Evolutionary conservation across 1,284 basidiomycete genomes (phyloP).

Genomic region (Termitomyces sp.): DNA sequence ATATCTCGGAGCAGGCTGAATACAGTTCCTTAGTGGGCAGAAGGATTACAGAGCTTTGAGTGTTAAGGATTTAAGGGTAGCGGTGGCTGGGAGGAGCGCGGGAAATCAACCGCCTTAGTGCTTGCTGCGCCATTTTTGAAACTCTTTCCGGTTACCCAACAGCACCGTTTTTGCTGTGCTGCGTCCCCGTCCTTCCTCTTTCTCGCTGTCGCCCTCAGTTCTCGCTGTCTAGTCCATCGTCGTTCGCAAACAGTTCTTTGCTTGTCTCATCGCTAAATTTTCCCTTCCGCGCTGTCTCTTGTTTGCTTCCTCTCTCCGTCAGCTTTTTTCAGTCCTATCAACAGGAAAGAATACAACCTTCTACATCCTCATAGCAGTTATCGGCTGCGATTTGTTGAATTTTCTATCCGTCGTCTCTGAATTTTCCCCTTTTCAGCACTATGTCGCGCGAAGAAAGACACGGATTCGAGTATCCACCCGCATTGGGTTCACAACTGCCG

Average conservation of each 20-base stretch:
- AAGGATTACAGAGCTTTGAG: slow-evolving; percentile 5
- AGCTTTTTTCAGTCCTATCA: slow-evolving; percentile 19
- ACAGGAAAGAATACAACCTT: slow-evolving; percentile 17
- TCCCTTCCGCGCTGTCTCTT: slow-evolving; percentile 22
- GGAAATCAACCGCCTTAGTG: slow-evolving; percentile 27
- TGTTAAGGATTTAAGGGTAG: slow-evolving; percentile 13
- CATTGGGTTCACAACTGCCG: slow-evolving; percentile 22
- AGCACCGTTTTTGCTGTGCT: slow-evolving; percentile 12
- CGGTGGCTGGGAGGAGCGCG: slow-evolving; percentile 26
- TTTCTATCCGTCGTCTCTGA: slow-evolving; percentile 6
- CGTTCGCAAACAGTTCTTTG: slow-evolving; percentile 28
- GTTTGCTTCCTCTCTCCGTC: slow-evolving; percentile 23
- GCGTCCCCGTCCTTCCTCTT: slow-evolving; percentile 17
- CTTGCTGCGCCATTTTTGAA: slow-evolving; percentile 34
- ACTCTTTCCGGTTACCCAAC: slow-evolving; percentile 19
- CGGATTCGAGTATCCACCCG: slow-evolving; percentile 41
- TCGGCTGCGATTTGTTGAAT: slow-evolving; percentile 11
- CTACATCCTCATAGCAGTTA: slow-evolving; percentile 9
- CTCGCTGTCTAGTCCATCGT: slow-evolving; percentile 33
- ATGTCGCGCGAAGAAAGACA: slow-evolving; percentile 36
- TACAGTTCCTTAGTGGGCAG: neutral
- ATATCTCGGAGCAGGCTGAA: neutral
- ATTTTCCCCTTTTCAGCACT: slow-evolving; percentile 17
- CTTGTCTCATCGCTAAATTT: slow-evolving; percentile 26
- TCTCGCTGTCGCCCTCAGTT: slow-evolving; percentile 26